Evolutionary conservation across 2,329 filamentous ascomycete genomes (phyloP).

Genomic region (Claviceps humidiphila): DNA sequence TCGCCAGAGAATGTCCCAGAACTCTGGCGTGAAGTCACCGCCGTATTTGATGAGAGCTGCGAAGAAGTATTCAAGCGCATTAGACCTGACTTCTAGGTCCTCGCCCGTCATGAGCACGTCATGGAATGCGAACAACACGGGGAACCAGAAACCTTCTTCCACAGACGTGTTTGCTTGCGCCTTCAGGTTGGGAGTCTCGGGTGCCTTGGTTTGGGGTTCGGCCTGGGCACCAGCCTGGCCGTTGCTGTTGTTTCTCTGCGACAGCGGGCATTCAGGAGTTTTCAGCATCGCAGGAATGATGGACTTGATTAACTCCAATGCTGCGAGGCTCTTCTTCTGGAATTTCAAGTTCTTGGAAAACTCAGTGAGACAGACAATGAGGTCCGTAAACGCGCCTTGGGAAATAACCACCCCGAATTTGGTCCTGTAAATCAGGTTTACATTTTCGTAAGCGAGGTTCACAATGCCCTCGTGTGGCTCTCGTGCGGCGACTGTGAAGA

Average conservation of each 20-base stretch:
- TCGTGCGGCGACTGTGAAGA: conserved; percentile 88
- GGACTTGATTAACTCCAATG: conserved; percentile 87
- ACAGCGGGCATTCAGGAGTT: conserved; percentile 88
- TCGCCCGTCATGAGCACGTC: conserved; percentile 98
- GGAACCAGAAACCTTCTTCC: conserved; percentile 98
- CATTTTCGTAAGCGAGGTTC: conserved; percentile 92
- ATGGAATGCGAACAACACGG: conserved; percentile 94
- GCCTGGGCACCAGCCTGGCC: conserved; percentile 18
- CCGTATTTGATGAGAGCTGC: conserved; percentile 84
- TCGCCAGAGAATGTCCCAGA: conserved; percentile 97
- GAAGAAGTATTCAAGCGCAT: conserved; percentile 91
- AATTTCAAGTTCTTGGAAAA: conserved; percentile 99
- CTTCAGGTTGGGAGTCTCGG: conserved; percentile 27
- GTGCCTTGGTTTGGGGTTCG: conserved; percentile 29
- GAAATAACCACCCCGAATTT: conserved; percentile 93
- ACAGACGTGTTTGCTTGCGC: conserved; percentile 59
- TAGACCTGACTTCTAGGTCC: conserved; percentile 85
- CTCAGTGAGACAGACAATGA: conserved; percentile 91
- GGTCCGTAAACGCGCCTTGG: conserved; percentile 90
- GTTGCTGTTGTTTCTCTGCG: conserved; percentile 38
- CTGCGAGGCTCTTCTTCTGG: conserved; percentile 94
- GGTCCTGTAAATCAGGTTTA: conserved; percentile 88
- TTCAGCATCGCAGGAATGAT: conserved; percentile 90
- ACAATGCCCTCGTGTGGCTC: conserved; percentile 94
- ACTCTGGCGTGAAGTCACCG: conserved; percentile 79